Evolutionary conservation across 148 eudicot species (phyloP), one percentile per base, ranked within the genome.

Genomic region (Arctostaphylos glauca): DNA sequence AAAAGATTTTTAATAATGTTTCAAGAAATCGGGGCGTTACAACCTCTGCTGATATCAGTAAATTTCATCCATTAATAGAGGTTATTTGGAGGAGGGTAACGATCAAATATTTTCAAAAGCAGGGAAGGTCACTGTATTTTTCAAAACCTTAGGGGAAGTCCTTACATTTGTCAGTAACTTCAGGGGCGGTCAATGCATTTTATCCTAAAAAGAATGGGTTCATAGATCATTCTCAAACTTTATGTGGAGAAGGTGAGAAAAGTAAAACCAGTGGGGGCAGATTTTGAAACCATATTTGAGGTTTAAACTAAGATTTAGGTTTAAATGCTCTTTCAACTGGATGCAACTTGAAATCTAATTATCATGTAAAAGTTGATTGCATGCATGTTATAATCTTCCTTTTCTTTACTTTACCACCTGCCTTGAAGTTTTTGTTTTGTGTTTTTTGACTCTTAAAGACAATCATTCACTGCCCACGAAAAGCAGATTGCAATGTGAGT

Each of bases 181-280:
- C 38, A 31, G 38, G 38, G 38, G 38, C 0, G 38, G 38, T 31
- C 38, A 31, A 1, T 31, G 38, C 38, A 31, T 70, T 12, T 38
- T 46, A 18, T 38, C 38, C 49, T 70, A 38, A 9, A 38, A 13
- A 19, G 53, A 5, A 18, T 31, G 49, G 23, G 21, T 31, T 7
- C 15, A 77, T 31, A 55, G 23, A 77, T 31, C 44, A 53, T 55
- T 77, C 18, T 54, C 38, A 58, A 58, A 9, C 19, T 58, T 58
- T 38, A 53, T 38, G 25, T 58, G 71, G 58, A 31, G 25, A 48
- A 16, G 82, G 38, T n/a, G 19, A 62, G 71, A 58, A 77, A 25
- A 67, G 74, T 49, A 31, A 66, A 67, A 66, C 56, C 23, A 25
- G 75, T 80, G 82, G 82, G 82, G 82, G 43, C 56, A 43, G 46